Evolutionary conservation across 148 eudicot species (phyloP).

Genomic region (Diospyros kaki): DNA sequence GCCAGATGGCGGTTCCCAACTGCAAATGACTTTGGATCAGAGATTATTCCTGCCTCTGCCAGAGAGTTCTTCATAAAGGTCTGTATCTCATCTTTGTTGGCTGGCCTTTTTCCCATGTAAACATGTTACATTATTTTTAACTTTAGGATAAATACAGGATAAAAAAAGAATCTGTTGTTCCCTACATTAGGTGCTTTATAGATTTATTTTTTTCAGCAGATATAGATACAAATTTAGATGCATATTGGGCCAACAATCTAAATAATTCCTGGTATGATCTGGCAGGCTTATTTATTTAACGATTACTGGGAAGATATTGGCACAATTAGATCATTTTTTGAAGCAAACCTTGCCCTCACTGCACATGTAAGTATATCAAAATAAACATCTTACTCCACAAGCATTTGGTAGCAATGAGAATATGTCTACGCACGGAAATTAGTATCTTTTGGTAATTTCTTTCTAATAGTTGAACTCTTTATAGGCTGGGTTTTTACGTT

Average conservation of each 20-base stretch:
- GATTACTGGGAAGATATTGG: slow-evolving; percentile 99
- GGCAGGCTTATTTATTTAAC: slow-evolving; percentile 91
- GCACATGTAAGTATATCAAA: slow-evolving; percentile 60
- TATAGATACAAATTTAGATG: not conserved
- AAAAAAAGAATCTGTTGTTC: not conserved
- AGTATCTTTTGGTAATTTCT: not conserved
- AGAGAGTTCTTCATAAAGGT: slow-evolving; percentile 69
- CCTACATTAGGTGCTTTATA: not conserved
- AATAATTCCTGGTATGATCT: not conserved
- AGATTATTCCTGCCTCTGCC: slow-evolving; percentile 95
- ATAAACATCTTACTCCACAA: not conserved
- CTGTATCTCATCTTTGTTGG: not conserved
- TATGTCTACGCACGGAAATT: not conserved
- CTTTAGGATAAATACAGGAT: not conserved
- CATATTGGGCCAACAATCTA: not conserved
- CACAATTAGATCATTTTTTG: slow-evolving; percentile 90
- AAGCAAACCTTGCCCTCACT: slow-evolving; percentile 94
- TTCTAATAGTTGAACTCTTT: not conserved
- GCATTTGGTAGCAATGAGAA: not conserved
- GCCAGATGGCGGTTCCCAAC: slow-evolving; percentile 98
- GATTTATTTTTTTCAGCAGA: too few species aligned
- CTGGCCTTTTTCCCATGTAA: slow-evolving; percentile 1
- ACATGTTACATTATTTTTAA: not conserved
- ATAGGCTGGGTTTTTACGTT: not conserved
- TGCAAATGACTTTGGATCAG: slow-evolving; percentile 96